A percentile compares a stretch with the other conserved stretches of the same genome.
phyloP scores from a whole-genome alignment of 2,329 filamentous ascomycete genomes.

The Periconia sp. region DNA sequence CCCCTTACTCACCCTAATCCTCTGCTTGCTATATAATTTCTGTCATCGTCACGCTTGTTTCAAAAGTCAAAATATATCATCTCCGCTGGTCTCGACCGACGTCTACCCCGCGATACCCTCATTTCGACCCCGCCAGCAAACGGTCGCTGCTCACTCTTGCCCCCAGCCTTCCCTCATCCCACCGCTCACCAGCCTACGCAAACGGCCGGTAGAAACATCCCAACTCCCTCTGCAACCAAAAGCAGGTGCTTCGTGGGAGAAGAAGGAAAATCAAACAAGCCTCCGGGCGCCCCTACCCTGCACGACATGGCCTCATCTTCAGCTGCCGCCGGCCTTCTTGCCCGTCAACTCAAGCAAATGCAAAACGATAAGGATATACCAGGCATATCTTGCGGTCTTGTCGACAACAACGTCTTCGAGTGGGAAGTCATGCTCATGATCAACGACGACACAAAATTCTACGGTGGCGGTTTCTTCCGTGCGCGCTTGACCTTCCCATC shows the following conservation, averaged over 20 bases:
- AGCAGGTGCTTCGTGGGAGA: no score
- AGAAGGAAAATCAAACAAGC: background rate
- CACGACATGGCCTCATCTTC: constrained; percentile 39
- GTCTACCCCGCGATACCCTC: background rate
- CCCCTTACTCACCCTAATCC: constrained; percentile 11
- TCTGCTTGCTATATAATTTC: no score
- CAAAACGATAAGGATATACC: constrained; percentile 87
- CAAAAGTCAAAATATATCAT: background rate
- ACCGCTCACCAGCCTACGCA: no score
- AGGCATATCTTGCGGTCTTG: constrained; percentile 89
- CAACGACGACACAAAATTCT: constrained; percentile 88
- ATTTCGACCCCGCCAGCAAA: background rate
- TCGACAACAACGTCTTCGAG: constrained; percentile 86
- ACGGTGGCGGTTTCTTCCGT: constrained; percentile 91
- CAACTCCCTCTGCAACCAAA: no score
- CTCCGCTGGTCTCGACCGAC: no score
- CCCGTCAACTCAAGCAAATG: constrained; percentile 91
- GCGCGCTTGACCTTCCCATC: constrained; percentile 93
- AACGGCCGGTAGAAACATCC: no score
- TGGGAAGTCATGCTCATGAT: constrained; percentile 99
- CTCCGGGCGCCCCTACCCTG: constrained; percentile 1
- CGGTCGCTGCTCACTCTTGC: no score
- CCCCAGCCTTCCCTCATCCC: no score
- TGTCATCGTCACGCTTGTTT: background rate
- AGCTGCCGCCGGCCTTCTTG: constrained; percentile 72